A percentile compares a stretch with the other conserved stretches of the same genome.
These are phyloP conservation scores for Chaetomium strumarium DNA, from an alignment of 2,329 filamentous ascomycete genomes.

Conservation along the genomic window DNA sequence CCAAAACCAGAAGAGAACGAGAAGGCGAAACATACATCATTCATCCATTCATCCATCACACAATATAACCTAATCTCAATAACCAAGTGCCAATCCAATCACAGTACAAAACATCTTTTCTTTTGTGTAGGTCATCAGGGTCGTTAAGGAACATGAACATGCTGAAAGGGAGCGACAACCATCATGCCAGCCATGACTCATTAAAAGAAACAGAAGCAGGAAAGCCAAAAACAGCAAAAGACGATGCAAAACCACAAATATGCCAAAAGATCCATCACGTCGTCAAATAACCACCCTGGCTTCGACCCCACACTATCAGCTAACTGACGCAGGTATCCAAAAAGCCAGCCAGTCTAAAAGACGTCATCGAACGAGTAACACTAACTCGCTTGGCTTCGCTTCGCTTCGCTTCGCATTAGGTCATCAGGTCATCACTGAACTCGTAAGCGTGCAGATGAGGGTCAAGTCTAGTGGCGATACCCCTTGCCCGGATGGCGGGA, in stretches of 20 bases:
- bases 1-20: not conserved
- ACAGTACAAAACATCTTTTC: not conserved
- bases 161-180: not conserved
- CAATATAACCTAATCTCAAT: too few relatives aligned
- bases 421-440: constrained; percentile 4
- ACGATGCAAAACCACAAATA: constrained; percentile 1
- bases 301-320: not conserved
- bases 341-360: constrained; percentile 6
- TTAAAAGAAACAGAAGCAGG: not conserved
- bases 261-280: constrained; percentile 6
- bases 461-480: constrained; percentile 18
- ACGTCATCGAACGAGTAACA: not conserved
- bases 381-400: not conserved
- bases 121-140: constrained; percentile 9
- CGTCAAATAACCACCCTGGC: not conserved
- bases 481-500: constrained; percentile 20
- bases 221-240: not conserved
- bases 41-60: not conserved
- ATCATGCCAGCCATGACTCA: constrained; percentile 6
- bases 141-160: constrained; percentile 13
- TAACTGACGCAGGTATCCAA: not conserved
- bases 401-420: not conserved
- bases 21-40: not conserved
- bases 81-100: not conserved
- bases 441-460: not conserved